Evolutionary conservation across 2,329 filamentous ascomycete species (phyloP).

Genomic region (Alternaria infectoria): DNA sequence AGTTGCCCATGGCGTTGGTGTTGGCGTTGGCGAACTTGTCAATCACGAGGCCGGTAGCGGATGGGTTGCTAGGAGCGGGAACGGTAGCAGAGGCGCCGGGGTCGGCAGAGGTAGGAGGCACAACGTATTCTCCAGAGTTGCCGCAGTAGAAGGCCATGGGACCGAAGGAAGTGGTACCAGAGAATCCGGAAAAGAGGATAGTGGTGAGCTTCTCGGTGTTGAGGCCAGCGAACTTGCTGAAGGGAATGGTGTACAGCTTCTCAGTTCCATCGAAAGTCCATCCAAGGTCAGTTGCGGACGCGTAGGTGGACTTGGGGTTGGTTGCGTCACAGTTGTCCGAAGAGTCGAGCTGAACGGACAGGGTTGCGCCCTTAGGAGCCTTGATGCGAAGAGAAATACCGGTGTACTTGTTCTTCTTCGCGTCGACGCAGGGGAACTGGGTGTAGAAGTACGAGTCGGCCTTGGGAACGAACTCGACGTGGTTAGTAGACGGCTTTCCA

Average conservation of each 20-base stretch:
- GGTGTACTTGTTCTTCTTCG: slow-evolving; percentile 57
- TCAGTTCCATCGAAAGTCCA: slow-evolving; percentile 68
- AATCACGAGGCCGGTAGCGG: slow-evolving; percentile 59
- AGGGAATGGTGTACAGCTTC: slow-evolving; percentile 65
- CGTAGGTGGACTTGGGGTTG: slow-evolving; percentile 42
- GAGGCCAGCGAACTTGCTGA: slow-evolving; percentile 59
- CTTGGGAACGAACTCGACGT: slow-evolving; percentile 60
- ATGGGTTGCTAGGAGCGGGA: slow-evolving; percentile 57
- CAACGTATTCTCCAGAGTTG: slow-evolving; percentile 58
- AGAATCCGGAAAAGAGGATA: slow-evolving; percentile 59
- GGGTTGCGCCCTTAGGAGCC: slow-evolving; percentile 58
- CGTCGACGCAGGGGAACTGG: slow-evolving; percentile 62
- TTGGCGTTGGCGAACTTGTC: slow-evolving; percentile 63
- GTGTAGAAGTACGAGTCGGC: slow-evolving; percentile 64
- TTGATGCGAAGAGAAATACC: slow-evolving; percentile 64
- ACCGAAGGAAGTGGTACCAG: slow-evolving; percentile 58
- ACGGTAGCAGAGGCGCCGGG: slow-evolving; percentile 56
- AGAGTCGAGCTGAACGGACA: slow-evolving; percentile 60
- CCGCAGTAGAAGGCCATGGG: slow-evolving; percentile 67
- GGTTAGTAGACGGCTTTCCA: slow-evolving; percentile 52
- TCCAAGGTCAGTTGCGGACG: slow-evolving; percentile 58
- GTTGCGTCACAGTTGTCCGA: slow-evolving; percentile 54
- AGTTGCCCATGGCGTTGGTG: slow-evolving; percentile 67
- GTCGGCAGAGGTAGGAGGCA: slow-evolving; percentile 52
- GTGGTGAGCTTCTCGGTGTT: slow-evolving; percentile 61